Conservation (phyloP, 192 early-diverging fungal species). For the Podila horticola region DNA sequence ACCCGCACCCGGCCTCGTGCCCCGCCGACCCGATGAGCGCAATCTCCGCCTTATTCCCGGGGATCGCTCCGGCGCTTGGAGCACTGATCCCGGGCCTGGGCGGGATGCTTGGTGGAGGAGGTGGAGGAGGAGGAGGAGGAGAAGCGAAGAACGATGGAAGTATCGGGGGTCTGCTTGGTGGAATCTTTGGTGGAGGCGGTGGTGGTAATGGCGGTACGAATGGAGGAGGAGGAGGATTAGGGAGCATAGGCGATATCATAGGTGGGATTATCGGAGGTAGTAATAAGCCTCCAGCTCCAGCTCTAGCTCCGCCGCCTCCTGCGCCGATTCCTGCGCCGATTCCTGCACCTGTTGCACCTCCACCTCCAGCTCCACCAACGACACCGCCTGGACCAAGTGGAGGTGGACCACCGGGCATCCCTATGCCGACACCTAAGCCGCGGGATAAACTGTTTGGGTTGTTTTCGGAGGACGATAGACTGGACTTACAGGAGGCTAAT, state of each 20-base stretch:
- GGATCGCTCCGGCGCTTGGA: not conserved
- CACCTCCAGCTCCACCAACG: not conserved
- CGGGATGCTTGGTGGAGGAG: conserved; percentile 9
- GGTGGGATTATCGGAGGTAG: not conserved
- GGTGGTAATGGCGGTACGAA: not conserved
- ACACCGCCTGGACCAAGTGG: too few species aligned
- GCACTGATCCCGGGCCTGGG: not conserved
- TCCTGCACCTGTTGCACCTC: not conserved
- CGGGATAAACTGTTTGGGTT: not conserved
- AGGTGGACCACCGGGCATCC: not conserved
- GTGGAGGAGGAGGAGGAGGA: not conserved
- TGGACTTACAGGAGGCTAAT: not conserved
- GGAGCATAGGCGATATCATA: not conserved
- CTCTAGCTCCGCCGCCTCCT: too few species aligned
- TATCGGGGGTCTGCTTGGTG: not conserved
- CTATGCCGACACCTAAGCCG: not conserved
- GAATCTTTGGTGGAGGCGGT: not conserved
- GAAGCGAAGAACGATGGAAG: too few species aligned
- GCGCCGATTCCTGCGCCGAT: not conserved
- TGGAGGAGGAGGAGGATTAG: not conserved
- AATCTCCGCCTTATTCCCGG: not conserved
- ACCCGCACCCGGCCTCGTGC: conserved; percentile 5
- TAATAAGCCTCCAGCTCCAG: not conserved
- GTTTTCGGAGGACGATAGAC: not conserved
- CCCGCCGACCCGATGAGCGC: not conserved